Conservation (phyloP, 352 stramenopile species). For the Globisporangium ultimum region DNA sequence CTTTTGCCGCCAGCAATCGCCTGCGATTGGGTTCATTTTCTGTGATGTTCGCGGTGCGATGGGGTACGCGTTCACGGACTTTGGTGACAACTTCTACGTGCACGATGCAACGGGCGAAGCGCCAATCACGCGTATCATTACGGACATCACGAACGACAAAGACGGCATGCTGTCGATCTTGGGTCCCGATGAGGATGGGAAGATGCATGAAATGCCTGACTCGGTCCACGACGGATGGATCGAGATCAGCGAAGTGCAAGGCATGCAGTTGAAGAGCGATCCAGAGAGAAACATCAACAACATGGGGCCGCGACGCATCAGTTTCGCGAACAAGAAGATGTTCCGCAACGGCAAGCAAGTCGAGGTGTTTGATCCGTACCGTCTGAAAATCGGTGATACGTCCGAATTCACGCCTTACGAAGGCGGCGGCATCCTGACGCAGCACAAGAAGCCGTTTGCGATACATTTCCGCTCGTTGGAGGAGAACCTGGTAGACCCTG, state of each 20-base stretch:
- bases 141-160: conserved; percentile 80
- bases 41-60: conserved; percentile 78
- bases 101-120: conserved; percentile 81
- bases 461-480: conserved; percentile 77
- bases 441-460: conserved; percentile 81
- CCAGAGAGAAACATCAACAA: conserved; percentile 73
- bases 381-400: conserved; percentile 80
- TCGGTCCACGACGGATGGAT: conserved; percentile 84
- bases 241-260: conserved; percentile 81
- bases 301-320: conserved; percentile 67
- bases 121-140: conserved; percentile 86
- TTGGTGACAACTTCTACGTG: conserved; percentile 67
- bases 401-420: conserved; percentile 79
- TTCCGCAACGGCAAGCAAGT: conserved; percentile 84
- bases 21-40: conserved; percentile 77
- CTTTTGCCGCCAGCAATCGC: conserved; percentile 80
- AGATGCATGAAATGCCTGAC: conserved; percentile 87
- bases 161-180: conserved; percentile 75
- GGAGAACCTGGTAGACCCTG: conserved; percentile 59
- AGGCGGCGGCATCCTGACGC: conserved; percentile 75
- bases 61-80: conserved; percentile 82
- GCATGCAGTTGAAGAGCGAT: conserved; percentile 63
- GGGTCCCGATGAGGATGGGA: conserved; percentile 79
- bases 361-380: conserved; percentile 83
- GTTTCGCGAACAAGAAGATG: conserved; percentile 84